Conservation (phyloP, 768 basidiomycete genomes). For the Naematelia encephala region DNA sequence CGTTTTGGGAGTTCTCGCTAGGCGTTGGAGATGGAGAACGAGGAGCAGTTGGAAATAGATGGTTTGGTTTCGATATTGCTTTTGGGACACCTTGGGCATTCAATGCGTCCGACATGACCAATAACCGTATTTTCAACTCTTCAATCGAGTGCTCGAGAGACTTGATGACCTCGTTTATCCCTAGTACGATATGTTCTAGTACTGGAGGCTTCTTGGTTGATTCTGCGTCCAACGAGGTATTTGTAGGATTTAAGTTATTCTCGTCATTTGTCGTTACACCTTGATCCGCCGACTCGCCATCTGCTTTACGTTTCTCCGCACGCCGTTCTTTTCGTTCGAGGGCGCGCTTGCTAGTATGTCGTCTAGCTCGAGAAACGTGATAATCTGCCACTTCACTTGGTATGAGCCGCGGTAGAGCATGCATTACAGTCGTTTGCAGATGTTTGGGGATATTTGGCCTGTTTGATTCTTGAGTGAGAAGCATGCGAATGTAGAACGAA, state of each 20-base stretch:
- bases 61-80: neutral
- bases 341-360: slow-evolving; percentile 31
- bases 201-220: slow-evolving; percentile 26
- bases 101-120: slow-evolving; percentile 30
- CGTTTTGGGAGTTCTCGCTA: neutral
- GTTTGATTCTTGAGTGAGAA: neutral
- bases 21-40: neutral
- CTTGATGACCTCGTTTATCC: slow-evolving; percentile 49
- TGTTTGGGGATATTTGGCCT: slow-evolving; percentile 43
- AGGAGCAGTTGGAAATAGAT: slow-evolving; percentile 5
- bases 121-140: slow-evolving; percentile 29
- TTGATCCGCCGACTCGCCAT: slow-evolving; percentile 3
- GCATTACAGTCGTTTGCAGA: slow-evolving; percentile 31
- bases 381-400: slow-evolving; percentile 35
- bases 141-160: slow-evolving; percentile 38
- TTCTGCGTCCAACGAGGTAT: too few relatives aligned
- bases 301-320: neutral
- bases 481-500: neutral
- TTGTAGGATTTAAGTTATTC: too few relatives aligned
- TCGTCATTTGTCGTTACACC: neutral
- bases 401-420: slow-evolving; percentile 26
- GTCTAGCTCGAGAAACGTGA: slow-evolving; percentile 34
- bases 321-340: slow-evolving; percentile 2
- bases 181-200: slow-evolving; percentile 38
- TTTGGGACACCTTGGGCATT: slow-evolving; percentile 8